Evolutionary conservation across 257 asterid species (phyloP).

Genomic region (Henckelia pumila): DNA sequence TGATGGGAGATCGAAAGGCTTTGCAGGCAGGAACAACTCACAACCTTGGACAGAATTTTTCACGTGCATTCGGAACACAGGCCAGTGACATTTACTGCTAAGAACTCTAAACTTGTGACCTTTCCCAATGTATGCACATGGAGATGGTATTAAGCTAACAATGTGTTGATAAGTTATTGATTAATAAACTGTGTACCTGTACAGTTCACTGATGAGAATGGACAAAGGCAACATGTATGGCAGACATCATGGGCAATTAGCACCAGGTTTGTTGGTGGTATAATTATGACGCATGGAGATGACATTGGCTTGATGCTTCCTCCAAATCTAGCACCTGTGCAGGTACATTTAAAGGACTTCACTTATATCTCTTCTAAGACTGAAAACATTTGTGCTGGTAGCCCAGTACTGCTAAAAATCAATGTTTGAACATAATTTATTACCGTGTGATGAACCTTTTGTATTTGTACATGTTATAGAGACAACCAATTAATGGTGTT

Average conservation of each 20-base stretch:
- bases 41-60: slow-evolving; percentile 97
- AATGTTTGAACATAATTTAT: neutral
- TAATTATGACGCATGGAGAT: slow-evolving; percentile 98
- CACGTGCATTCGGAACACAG: slow-evolving; percentile 95
- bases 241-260: slow-evolving; percentile 99
- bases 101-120: neutral
- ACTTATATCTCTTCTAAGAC: slow-evolving; percentile 15
- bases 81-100: slow-evolving; percentile 31
- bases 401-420: slow-evolving; percentile 6
- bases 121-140: neutral
- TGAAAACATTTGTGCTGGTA: slow-evolving; percentile 4
- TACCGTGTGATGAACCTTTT: slow-evolving; percentile 10
- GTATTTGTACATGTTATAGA: slow-evolving; percentile 2
- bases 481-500: slow-evolving; percentile 7
- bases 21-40: slow-evolving; percentile 99
- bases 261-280: slow-evolving; percentile 95
- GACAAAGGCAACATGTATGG: slow-evolving; percentile 92
- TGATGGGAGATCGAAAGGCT: slow-evolving; percentile 99
- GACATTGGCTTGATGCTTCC: slow-evolving; percentile 93
- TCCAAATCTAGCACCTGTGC: slow-evolving; percentile 86
- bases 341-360: slow-evolving; percentile 48
- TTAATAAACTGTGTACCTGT: slow-evolving; percentile 22
- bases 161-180: slow-evolving; percentile 8
- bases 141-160: neutral
- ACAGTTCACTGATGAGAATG: slow-evolving; percentile 94